Evolutionary conservation across 768 basidiomycete species (phyloP).

Genomic region (Infundibulicybe gibba): DNA sequence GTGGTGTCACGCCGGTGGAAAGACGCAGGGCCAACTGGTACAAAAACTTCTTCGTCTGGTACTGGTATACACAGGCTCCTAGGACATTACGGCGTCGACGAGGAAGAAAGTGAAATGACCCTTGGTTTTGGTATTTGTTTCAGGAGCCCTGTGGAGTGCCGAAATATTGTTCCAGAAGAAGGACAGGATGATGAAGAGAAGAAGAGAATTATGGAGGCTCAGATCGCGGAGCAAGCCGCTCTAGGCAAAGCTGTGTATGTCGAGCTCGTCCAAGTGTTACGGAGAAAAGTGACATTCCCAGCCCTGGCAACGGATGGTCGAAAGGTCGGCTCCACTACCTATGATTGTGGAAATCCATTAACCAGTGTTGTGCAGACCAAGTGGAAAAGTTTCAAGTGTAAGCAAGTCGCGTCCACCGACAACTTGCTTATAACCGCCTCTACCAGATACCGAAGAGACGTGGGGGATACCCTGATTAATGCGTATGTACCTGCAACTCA

Average conservation of each 20-base stretch:
- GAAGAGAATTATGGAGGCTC: constrained; percentile 11
- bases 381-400: constrained; percentile 77
- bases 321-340: constrained; percentile 48
- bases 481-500: constrained; percentile 42
- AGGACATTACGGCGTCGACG: constrained; percentile 78
- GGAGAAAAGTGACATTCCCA: constrained; percentile 78
- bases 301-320: constrained; percentile 49
- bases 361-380: constrained; percentile 55
- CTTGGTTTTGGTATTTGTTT: constrained; percentile 87
- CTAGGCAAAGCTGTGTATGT: constrained; percentile 76
- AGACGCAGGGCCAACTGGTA: constrained; percentile 46
- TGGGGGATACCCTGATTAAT: constrained; percentile 86
- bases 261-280: constrained; percentile 68
- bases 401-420: constrained; percentile 18
- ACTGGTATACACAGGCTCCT: constrained; percentile 66
- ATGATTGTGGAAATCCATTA: constrained; percentile 2
- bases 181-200: constrained; percentile 12
- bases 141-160: constrained; percentile 77
- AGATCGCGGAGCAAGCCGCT: constrained; percentile 33
- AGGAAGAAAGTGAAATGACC: constrained; percentile 85
- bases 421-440: too few relatives aligned
- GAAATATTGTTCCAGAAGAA: constrained; percentile 33
- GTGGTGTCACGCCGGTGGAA: constrained; percentile 25
- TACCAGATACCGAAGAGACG: constrained; percentile 76
- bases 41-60: constrained; percentile 73